Evolutionary conservation across 2,329 filamentous ascomycete genomes (phyloP), one percentile per base, ranked within the genome.

Genomic region (Periconia macrospinosa): DNA sequence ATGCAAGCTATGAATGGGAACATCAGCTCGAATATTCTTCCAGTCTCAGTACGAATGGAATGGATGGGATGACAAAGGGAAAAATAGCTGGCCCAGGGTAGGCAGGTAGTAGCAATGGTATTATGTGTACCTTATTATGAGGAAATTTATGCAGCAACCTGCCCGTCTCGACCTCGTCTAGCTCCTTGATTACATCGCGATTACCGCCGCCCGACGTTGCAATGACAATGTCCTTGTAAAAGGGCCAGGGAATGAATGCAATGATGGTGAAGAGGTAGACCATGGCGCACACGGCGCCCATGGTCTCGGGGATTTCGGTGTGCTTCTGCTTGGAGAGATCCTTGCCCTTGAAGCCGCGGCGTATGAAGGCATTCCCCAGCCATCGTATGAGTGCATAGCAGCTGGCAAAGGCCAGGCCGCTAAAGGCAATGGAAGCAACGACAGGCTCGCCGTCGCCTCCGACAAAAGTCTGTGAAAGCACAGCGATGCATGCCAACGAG

Each of bases 221-320:
- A 15, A 91, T 90, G 23, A 97, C 92, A 61, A 99, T 95, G 72
- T 97, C 93, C 76, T 97, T 96, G 80, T 97, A 97, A 75, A 99
- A 97, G 1, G 92, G 90, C 75, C 97, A 96, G 0, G 94, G 94
- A 54, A 97, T 92, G 73, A 99, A 99, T 58, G 91, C 79, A 62
- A 97, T 95, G 61, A 97, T 83, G 47, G 87, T 84, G 60, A 99
- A 82, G 42, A 99, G 82, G 76, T 97, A 97, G 23, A 97, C 92
- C 61, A 94, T 85, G 9, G 93, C 94, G 70, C 91, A 95, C 23
- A 99, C 84, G 53, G 91, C 91, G 30, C 94, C 94, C 92, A 99
- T 97, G 62, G 90, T 93, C 76, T 99, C 94, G 19, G 94, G 94
- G 66, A 97, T 88, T 74, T 94, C 91, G 55, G 82, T 82, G 61